Base-by-base conservation (phyloP, 2,329 filamentous ascomycete species). In the Nothopassalora personata region DNA sequence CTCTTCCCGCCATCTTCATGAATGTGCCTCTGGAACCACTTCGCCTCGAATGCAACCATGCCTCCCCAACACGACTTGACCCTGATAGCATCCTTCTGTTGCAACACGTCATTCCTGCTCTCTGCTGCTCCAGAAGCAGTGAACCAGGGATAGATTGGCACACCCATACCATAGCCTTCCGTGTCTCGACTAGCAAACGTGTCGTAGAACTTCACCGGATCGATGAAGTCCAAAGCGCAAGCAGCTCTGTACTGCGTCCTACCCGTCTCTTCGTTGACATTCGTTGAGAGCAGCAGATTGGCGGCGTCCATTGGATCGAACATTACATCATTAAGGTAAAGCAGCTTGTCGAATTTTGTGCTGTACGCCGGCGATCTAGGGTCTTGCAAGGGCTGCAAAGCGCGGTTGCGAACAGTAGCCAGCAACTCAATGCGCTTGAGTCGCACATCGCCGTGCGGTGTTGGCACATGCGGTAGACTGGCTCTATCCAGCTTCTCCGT, bases 31-130 rank as follows among this genome's bases (percentile, higher is more conserved):
- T 85, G 82, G 50, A 87, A 82, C 71, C 82, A 85, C 50, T 75
- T 74, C 1, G 83, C 85, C 68, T 86, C 81, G 72, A 86, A 86
- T 1, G 83, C 83, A 2, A 84, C 86, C 83, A 91, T 90, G 23
- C 89, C 89, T 54, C 87, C 86, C 89, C 88, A 91, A 73, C 89
- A 91, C 63, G 85, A 86, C 66, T 81, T 83, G 1, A 91, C 88
- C 8, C 84, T 81, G 1, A 91, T 87, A 0, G 87, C 83, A 64
- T 86, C 84, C 39, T 72, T 80, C 57, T 84, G 82, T 0, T 75
- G 76, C 1, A 89, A 72, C 18, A 90, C 85, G 69, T 88, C 87
- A 4, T 78, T 76, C 48, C 87, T 79, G 74, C 74, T 78, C n/a
- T 66, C 70, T 0, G 76, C 83, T 13, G 80, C 71, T 1, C 82